These are phyloP conservation scores for Pseudocercospora musae DNA, from an alignment of 2,329 filamentous ascomycete genomes.

Conservation along the genomic window DNA sequence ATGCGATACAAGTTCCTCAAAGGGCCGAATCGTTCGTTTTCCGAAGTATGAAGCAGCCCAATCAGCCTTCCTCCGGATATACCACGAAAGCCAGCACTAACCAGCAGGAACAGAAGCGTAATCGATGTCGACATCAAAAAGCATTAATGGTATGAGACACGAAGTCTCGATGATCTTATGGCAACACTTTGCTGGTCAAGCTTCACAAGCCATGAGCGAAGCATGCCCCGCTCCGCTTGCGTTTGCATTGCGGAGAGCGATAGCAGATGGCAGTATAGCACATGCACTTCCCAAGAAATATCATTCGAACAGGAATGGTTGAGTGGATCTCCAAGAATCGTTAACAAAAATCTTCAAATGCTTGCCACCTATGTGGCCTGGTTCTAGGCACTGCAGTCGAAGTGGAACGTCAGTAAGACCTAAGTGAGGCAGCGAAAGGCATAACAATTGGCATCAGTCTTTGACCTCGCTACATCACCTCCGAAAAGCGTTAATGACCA, in stretches of 20 bases:
- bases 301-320: background rate
- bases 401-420: background rate
- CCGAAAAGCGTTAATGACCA: background rate
- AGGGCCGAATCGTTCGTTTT: background rate
- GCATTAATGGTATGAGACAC: background rate
- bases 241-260: background rate
- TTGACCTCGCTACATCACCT: background rate
- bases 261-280: background rate
- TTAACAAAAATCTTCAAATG: background rate
- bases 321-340: background rate
- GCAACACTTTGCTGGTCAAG: conserved; percentile 1
- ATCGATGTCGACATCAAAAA: background rate
- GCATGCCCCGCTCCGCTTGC: background rate
- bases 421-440: background rate
- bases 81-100: conserved; percentile 13
- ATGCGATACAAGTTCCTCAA: background rate
- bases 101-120: conserved; percentile 15
- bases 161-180: background rate
- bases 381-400: background rate
- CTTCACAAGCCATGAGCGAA: conserved; percentile 2
- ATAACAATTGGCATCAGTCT: background rate
- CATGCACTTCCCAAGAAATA: background rate
- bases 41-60: background rate
- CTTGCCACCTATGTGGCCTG: background rate
- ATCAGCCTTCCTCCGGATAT: background rate